These are phyloP conservation scores for Saturnispora besseyi DNA, from an alignment of 805 yeast genomes.

Conservation along the genomic window DNA sequence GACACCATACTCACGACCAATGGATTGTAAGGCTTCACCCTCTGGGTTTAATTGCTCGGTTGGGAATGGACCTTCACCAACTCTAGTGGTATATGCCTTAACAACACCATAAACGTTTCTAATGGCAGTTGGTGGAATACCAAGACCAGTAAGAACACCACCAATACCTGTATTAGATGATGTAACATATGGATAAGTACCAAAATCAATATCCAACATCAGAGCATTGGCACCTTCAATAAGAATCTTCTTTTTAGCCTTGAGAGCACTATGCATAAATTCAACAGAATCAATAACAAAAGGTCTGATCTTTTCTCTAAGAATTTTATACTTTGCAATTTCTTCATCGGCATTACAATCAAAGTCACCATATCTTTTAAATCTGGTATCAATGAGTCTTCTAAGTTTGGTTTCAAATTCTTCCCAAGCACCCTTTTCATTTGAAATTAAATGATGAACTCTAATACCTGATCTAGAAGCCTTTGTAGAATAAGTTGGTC, in stretches of 20 bases:
- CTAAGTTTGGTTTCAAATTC: constrained; percentile 74
- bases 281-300: constrained; percentile 90
- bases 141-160: constrained; percentile 95
- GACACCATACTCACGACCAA: constrained; percentile 96
- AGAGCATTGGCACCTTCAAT: constrained; percentile 98
- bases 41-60: constrained; percentile 85
- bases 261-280: constrained; percentile 71
- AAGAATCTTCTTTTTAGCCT: constrained; percentile 71
- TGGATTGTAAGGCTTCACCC: constrained; percentile 80
- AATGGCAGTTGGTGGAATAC: constrained; percentile 84
- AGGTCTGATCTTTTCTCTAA: constrained; percentile 70
- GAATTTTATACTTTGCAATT: constrained; percentile 63
- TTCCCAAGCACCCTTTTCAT: constrained; percentile 87
- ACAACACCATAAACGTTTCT: constrained; percentile 88
- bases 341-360: constrained; percentile 81
- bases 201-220: constrained; percentile 95
- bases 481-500: constrained; percentile 96
- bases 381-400: constrained; percentile 72
- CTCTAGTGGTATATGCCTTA: constrained; percentile 97
- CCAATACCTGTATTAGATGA: constrained; percentile 95
- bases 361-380: constrained; percentile 86
- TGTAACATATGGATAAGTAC: constrained; percentile 96
- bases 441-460: constrained; percentile 89
- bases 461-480: constrained; percentile 95
- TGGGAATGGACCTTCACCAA: constrained; percentile 99